Evolutionary conservation across 1,284 basidiomycete species (phyloP).

Genomic region (Retiboletus flavoniger): DNA sequence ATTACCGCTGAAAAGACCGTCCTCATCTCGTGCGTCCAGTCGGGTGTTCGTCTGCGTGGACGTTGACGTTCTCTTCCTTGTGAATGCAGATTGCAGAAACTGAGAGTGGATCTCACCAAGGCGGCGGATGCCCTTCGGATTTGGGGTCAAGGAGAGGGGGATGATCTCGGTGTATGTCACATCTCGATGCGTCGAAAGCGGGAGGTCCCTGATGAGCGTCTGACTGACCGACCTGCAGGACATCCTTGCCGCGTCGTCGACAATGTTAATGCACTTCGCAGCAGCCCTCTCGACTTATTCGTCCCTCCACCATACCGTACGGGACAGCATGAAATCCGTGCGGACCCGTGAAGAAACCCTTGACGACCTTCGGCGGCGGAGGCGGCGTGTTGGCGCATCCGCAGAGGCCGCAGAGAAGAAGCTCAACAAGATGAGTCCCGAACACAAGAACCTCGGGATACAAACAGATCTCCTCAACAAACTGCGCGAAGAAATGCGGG

Average conservation of each 20-base stretch:
- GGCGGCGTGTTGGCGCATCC: conserved; percentile 66
- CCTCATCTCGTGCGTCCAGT: conserved; percentile 59
- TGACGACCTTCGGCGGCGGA: conserved; percentile 72
- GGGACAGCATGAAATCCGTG: conserved; percentile 75
- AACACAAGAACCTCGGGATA: conserved; percentile 80
- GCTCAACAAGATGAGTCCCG: conserved; percentile 85
- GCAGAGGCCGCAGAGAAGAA: conserved; percentile 91
- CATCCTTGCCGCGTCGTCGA: conserved; percentile 69
- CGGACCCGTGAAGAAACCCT: conserved; percentile 84
- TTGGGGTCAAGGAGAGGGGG: conserved; percentile 86
- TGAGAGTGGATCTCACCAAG: conserved; percentile 65
- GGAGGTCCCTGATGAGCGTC: neutral
- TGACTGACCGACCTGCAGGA: conserved; percentile 51
- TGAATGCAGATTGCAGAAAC: conserved; percentile 55
- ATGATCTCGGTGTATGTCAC: conserved; percentile 73
- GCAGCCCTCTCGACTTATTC: conserved; percentile 73
- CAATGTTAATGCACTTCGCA: conserved; percentile 70
- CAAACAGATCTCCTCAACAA: conserved; percentile 78
- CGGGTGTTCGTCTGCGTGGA: neutral
- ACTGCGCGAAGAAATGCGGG: conserved; percentile 76
- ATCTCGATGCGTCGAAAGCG: neutral
- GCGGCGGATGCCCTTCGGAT: conserved; percentile 72
- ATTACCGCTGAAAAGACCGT: conserved; percentile 89
- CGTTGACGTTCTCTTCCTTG: neutral
- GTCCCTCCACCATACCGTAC: conserved; percentile 69